Evolutionary conservation across 148 eudicot genomes (phyloP), one percentile per base, ranked within the genome.

Genomic region (Suaeda aralocaspica): DNA sequence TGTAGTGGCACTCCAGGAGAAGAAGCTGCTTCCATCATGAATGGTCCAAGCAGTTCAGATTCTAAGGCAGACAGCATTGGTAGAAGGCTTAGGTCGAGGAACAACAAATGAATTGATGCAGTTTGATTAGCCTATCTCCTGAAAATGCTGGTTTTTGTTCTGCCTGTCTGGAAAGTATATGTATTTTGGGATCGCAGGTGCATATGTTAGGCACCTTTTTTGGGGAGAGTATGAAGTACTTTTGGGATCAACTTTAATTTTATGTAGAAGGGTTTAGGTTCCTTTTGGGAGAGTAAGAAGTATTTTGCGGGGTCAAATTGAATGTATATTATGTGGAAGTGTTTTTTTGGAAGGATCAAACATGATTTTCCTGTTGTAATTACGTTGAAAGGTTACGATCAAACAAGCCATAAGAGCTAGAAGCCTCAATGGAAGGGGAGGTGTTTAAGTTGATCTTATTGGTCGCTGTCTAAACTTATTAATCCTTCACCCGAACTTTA

Each of bases 81-180:
- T 41, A 44, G 78, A 63, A 69, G 69, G 64, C 69, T 63, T 9
- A 75, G 78, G 74, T 13, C 64, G 1, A 62, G 78, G 59, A 74
- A 34, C 60, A 48, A 7, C 9, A 41, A 52, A 21, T 68, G 29
- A 74, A 64, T 28, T 44, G 30, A 10, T 25, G 41, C 34, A 26
- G 33, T 62, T 49, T 61, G 67, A 42, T 71, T 64, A 70, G 12
- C 34, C 34, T 59, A 41, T 70, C 51, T 24, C 45, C 41, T 59
- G 6, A 5, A 26, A 41, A 10, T 2, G 59, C 11, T 59, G 36
- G 2, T 6, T 28, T 16, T 30, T 59, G 18, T 55, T 10, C 39
- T 59, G 9, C n/a, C n/a, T n/a, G n/a, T n/a, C n/a, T n/a, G n/a
- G n/a, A n/a, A n/a, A n/a, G n/a, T n/a, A n/a, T n/a, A n/a, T n/a